Evolutionary conservation across 768 basidiomycete species (phyloP), one percentile per base, ranked within the genome.

Genomic region (Mycena filopes): DNA sequence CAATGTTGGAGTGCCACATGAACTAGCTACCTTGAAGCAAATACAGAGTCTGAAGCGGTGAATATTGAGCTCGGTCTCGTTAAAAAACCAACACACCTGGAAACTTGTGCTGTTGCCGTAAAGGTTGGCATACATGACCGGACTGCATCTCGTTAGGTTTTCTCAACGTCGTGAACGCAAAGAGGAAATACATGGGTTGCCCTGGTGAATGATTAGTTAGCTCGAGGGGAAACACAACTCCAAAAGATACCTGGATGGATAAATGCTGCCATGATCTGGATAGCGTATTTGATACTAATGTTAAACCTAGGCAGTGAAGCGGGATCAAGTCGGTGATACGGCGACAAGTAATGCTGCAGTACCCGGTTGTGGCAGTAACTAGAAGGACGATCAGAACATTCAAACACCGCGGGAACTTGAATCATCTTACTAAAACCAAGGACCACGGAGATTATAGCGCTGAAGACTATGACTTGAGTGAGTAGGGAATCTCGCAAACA

Each of bases 111-210:
- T 82, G 73, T 85, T 83, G 43, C 86, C 85, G 73, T 84, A 86
- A 46, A 86, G 67, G 67, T 84, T 85, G 8, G 84, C 85, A 61
- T 87, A 86, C 85, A 87, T 86, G 55, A 83, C 82, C 16, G 84
- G 78, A 40, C 83, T 84, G 61, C 42, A 25, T 15, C 31, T 2
- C 25, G 41, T 64, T 48, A 73, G 59, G 51, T 36, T 11, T 36
- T 36, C n/a, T 49, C 15, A 40, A 23, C 9, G 65, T 43, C 20
- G 43, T 45, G 8, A 55, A 50, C 41, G n/a, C 12, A 38, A 49
- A 29, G 20, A 16, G 13, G 23, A 55, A 76, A 60, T 70, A 81
- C 82, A 84, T 82, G 8, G 84, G 81, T 60, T 83, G 76, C 49
- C 84, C 82, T 21, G 78, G 66, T 10, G 9, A 15, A 40, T 2